These are phyloP conservation scores for Clonostachys rhizophaga DNA, from an alignment of 2,329 filamentous ascomycete species.

Conservation along the genomic window DNA sequence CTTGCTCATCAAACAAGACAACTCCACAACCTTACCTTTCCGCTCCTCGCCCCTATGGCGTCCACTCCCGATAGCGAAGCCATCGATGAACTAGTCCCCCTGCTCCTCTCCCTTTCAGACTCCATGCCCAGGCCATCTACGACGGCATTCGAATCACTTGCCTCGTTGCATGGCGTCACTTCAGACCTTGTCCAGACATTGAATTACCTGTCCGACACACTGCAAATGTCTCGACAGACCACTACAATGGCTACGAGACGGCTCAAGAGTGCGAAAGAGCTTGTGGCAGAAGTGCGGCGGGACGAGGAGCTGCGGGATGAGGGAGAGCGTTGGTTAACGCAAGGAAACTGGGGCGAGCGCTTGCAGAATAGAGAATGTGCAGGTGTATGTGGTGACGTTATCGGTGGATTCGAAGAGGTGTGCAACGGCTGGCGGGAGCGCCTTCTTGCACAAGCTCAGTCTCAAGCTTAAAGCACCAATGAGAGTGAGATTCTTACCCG, in stretches of 20 bases:
- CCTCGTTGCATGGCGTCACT: constrained; percentile 65
- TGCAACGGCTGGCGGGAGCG: constrained; percentile 81
- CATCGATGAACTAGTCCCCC: constrained; percentile 64
- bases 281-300: constrained; percentile 77
- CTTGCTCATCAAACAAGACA: constrained; percentile 71
- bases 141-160: constrained; percentile 59
- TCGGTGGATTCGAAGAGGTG: constrained; percentile 87
- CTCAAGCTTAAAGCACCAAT: constrained; percentile 21
- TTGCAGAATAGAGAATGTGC: constrained; percentile 77
- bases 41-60: constrained; percentile 64
- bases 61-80: constrained; percentile 58
- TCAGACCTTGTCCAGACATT: constrained; percentile 73
- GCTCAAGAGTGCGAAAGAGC: constrained; percentile 75
- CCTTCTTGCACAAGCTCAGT: constrained; percentile 61
- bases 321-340: constrained; percentile 75
- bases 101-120: constrained; percentile 61
- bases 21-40: constrained; percentile 68
- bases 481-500: too few species aligned
- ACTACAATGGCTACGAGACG: constrained; percentile 77
- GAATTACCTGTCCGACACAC: constrained; percentile 80
- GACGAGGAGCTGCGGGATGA: constrained; percentile 82
- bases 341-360: constrained; percentile 77
- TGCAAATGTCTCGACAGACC: constrained; percentile 91
- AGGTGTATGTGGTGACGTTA: constrained; percentile 78
- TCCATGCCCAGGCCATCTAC: constrained; percentile 63